Percentiles rank a stretch among this genome's conserved stretches.
Evolutionary conservation across 768 basidiomycete genomes (phyloP).

Genomic region (Lentinula boryana): DNA sequence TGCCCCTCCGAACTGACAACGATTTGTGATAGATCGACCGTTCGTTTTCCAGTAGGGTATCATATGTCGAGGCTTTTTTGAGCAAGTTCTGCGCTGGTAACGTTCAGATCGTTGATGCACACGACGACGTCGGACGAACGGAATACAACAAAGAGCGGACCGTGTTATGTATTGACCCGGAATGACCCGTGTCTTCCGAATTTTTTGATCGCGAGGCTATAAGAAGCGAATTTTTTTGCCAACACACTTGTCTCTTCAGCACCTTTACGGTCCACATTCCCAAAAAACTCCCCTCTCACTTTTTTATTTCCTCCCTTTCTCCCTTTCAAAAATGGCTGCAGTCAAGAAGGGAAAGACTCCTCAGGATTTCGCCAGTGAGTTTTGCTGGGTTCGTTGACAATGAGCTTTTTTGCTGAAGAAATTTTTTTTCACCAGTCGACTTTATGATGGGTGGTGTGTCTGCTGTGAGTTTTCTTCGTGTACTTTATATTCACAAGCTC

Average conservation of each 20-base stretch:
- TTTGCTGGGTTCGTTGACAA: constrained; percentile 3
- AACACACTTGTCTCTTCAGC: neutral
- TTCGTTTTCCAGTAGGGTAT: no score
- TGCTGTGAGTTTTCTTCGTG: constrained; percentile 34
- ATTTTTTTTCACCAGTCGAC: constrained; percentile 37
- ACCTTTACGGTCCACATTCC: neutral
- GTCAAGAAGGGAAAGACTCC: constrained; percentile 49
- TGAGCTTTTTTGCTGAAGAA: constrained; percentile 2
- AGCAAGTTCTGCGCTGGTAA: neutral
- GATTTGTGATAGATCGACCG: no score
- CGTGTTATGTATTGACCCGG: neutral
- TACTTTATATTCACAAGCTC: neutral
- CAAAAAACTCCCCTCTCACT: constrained; percentile 6
- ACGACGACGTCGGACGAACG: neutral
- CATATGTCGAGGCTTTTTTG: neutral
- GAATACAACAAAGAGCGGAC: no score
- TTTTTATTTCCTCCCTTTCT: neutral
- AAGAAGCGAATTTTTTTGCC: neutral
- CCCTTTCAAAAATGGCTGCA: neutral
- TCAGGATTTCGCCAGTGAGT: constrained; percentile 64
- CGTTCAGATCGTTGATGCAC: neutral
- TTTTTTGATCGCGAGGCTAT: neutral
- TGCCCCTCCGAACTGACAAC: no score
- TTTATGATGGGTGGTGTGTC: constrained; percentile 77
- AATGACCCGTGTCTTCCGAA: neutral